Conservation (phyloP, 2,329 filamentous ascomycete species). For the Fusarium incarnatum region DNA sequence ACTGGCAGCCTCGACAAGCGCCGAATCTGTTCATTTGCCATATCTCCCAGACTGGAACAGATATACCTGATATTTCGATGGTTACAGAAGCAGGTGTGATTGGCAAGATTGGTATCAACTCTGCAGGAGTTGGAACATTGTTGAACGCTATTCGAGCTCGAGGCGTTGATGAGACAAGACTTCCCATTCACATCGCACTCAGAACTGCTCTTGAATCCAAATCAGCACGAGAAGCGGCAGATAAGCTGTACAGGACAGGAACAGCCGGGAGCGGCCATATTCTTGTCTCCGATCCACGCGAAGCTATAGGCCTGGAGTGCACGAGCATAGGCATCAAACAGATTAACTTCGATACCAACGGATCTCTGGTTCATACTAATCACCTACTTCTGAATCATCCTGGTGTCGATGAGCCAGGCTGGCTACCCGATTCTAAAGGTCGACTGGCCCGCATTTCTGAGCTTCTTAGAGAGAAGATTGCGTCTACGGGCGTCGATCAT, state of each 20-base stretch:
- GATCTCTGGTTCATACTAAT: slow-evolving; percentile 34
- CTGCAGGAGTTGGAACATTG: slow-evolving; percentile 66
- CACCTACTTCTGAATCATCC: slow-evolving; percentile 35
- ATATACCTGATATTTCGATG: slow-evolving; percentile 62
- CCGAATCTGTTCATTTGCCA: slow-evolving; percentile 61
- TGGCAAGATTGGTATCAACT: slow-evolving; percentile 75
- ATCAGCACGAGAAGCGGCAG: slow-evolving; percentile 14
- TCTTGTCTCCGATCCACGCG: slow-evolving; percentile 23
- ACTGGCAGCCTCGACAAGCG: slow-evolving; percentile 65
- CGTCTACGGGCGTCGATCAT: not conserved
- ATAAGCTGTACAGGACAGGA: slow-evolving; percentile 14
- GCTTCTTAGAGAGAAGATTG: slow-evolving; percentile 2
- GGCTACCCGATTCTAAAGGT: slow-evolving; percentile 27
- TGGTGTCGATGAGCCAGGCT: slow-evolving; percentile 27
- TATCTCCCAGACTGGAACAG: slow-evolving; percentile 54
- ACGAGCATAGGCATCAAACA: slow-evolving; percentile 35
- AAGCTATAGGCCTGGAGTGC: slow-evolving; percentile 40
- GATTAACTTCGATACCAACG: slow-evolving; percentile 11
- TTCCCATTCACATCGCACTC: slow-evolving; percentile 72
- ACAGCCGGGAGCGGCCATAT: slow-evolving; percentile 42
- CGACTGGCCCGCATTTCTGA: slow-evolving; percentile 20
- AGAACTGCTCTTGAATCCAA: slow-evolving; percentile 65
- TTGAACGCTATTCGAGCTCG: slow-evolving; percentile 71
- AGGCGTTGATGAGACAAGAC: slow-evolving; percentile 60
- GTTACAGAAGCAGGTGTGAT: slow-evolving; percentile 71